Base-by-base conservation (phyloP, 176 grass and related monocot genomes). In the Hyparrhenia diplandra region DNA sequence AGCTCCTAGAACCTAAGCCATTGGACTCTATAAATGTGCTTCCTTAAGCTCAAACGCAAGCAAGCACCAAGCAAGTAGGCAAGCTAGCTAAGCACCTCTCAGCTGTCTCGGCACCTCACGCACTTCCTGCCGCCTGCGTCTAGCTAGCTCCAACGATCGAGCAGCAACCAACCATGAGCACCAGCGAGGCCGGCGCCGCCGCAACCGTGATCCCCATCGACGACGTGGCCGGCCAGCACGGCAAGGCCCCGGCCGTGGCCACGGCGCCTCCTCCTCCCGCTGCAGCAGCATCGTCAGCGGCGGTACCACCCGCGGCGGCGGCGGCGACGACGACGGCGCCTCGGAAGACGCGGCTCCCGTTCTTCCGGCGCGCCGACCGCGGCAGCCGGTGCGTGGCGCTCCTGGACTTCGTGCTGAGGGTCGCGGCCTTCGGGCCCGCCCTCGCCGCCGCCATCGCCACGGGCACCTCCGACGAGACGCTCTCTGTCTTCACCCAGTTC, bases 401-500 rank as follows among this genome's bases (percentile, higher is more conserved):
- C 51, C 40, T 98, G 13, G 92, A 98, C 85, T 89, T 98, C 84
- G 64, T 98, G 73, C 81, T 98, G 18, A 58, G 95, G 71, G 35
- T 98, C 47, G 80, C 87, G 34, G 95, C 85, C 35, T 85, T 98
- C 40, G 95, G 89, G 0, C 73, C 92, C 18, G 45, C 88, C 47
- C 88, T 98, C 17, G 92, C 92, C 7, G 95, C 95, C n/a, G 89
- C 92, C 83, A 91, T 98, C 30, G 42, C 92, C 71, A 94, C 79
- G 14, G 93, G 66, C 20, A 96, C 93, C 9, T 87, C 93, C 17
- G 71, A 90, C 41, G 87, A 96, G 89, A 98, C 90, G 32, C 85
- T 94, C 24, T 88, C 89, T 66, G 91, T 98, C 41, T 92, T 94
- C 95, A 98, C 95, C 67, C 58, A 92, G 74, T 85, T 81, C 77